Base-by-base conservation (phyloP, 306 rosid species). In the Lathyrus sativus region DNA sequence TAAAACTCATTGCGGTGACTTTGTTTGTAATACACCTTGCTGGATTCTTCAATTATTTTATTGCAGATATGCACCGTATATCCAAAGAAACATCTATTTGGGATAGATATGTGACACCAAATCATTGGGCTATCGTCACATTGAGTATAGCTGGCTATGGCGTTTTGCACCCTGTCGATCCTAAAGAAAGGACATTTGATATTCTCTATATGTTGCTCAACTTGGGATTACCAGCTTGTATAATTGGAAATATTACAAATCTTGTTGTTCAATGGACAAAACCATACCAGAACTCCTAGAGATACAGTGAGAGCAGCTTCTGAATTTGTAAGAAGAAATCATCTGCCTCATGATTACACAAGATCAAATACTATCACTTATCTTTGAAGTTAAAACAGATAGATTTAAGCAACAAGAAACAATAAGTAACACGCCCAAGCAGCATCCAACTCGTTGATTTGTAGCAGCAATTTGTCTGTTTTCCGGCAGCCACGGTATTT, bases 211-310 rank as follows among this genome's bases (percentile, higher is more conserved):
- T 91, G 96, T 76, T 91, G 22, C 89, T 91, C 83, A 89, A 89
- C 75, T 74, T 91, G 82, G 97, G 97, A 22, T 77, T 91, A 78
- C 85, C 88, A 3, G 71, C 97, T 50, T 91, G 89, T 70, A 82
- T 91, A 86, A 91, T 91, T 33, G 97, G 97, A 2, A 91, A 91
- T 83, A 91, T 91, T 95, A 91, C 97, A 11, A 91, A 91, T 76
- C 76, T 91, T 11, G 96, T 91, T 11, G 96, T 91, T 35, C 97
- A 87, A 44, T 86, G 96, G 89, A 86, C 97, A n/a, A 9, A 91
- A 96, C 73, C 90, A 87, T 68, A 91, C 97, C 73, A 85, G 93
- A 85, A 83, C 78, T 42, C 88, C 88, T 45, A 85, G 97, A 61
- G 93, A 91, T 14, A 73, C 87, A 3, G 84, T 91, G 0, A 74